Percentiles rank a stretch among this genome's conserved stretches.
Conservation (phyloP, 352 stramenopile species). For the Phytophthora tentaculata region DNA sequence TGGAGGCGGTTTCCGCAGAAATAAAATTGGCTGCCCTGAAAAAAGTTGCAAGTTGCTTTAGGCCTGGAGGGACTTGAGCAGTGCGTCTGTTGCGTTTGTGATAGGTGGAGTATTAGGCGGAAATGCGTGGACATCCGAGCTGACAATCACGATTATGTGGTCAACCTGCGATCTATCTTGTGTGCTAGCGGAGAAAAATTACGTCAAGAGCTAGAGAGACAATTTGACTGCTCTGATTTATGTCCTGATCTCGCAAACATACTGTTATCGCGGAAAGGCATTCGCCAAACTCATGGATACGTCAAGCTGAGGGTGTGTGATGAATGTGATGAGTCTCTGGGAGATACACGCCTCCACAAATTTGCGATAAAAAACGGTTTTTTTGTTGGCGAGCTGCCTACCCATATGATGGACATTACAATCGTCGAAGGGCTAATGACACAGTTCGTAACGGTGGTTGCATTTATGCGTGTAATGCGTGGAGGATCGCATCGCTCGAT, state of each 20-base stretch:
- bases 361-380: background rate
- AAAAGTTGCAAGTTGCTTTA: background rate
- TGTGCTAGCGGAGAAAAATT: background rate
- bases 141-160: background rate
- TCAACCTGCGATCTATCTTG: background rate
- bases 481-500: background rate
- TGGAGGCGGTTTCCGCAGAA: background rate
- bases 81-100: background rate
- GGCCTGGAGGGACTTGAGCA: background rate
- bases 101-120: background rate
- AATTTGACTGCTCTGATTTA: background rate
- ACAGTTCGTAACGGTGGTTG: background rate
- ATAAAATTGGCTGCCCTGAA: background rate
- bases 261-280: background rate
- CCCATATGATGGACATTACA: background rate
- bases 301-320: background rate
- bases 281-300: background rate
- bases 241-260: background rate
- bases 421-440: background rate
- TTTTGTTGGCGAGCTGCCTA: background rate
- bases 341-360: background rate
- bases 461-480: background rate
- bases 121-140: background rate
- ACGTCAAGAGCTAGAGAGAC: background rate
- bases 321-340: background rate